Conservation (phyloP, 2,329 filamentous ascomycete species). For the Claviceps fusiformis region DNA sequence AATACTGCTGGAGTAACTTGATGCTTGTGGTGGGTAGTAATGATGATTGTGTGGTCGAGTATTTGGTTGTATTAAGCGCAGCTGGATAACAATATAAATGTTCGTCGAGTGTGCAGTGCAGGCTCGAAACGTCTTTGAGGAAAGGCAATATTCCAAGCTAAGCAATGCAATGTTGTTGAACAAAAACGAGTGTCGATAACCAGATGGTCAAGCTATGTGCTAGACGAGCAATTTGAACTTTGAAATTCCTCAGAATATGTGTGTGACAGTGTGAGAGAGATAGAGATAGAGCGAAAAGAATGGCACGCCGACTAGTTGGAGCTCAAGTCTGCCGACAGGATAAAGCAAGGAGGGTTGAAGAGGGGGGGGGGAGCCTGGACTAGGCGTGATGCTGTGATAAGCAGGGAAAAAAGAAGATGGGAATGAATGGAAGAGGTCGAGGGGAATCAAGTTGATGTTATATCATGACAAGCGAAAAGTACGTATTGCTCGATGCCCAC, state of each 20-base stretch:
- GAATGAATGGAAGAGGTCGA: not conserved
- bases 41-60: not conserved
- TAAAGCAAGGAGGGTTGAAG: not conserved
- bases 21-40: too few relatives aligned
- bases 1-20: too few relatives aligned
- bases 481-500: not conserved
- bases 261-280: not conserved
- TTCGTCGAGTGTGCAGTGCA: not conserved
- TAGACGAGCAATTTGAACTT: not conserved
- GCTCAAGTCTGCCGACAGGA: not conserved
- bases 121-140: not conserved
- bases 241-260: too few relatives aligned
- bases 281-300: not conserved
- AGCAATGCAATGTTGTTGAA: not conserved
- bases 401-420: not conserved
- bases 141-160: not conserved
- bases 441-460: not conserved
- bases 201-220: not conserved
- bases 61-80: not conserved
- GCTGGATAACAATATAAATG: not conserved
- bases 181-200: not conserved
- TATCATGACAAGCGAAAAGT: not conserved
- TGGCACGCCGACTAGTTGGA: slow-evolving; percentile 3
- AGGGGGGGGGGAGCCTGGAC: not conserved
- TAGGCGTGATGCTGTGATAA: not conserved